Conservation (phyloP, 2,329 filamentous ascomycete species). For the Alternaria hordeiaustralica region DNA sequence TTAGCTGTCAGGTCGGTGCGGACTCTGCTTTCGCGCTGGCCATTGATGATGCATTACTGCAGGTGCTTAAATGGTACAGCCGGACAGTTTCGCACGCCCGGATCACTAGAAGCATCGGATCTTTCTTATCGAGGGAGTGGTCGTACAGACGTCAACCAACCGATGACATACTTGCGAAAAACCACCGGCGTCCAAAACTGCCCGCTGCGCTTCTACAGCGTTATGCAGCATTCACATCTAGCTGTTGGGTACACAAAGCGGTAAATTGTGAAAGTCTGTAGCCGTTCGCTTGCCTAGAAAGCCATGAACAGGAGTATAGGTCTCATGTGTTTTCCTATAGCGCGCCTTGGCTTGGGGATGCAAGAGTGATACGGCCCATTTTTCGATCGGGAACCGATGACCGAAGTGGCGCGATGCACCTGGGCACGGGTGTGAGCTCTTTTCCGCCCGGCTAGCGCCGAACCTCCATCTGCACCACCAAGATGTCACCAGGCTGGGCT, state of each 20-base stretch:
- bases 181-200: neutral
- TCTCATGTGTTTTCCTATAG: neutral
- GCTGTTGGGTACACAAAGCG: too few relatives aligned
- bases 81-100: neutral
- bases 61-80: neutral
- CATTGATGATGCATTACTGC: neutral
- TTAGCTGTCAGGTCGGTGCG: neutral
- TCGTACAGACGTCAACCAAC: neutral
- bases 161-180: neutral
- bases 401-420: slow-evolving; percentile 5
- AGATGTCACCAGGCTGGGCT: neutral
- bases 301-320: too few relatives aligned
- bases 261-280: too few relatives aligned
- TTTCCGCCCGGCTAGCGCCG: slow-evolving; percentile 11
- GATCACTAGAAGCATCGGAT: neutral
- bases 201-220: neutral
- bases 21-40: neutral
- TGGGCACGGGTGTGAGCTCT: slow-evolving; percentile 3
- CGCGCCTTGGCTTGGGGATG: neutral
- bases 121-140: neutral
- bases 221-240: neutral
- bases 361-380: neutral
- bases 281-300: too few relatives aligned
- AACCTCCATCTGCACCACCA: neutral
- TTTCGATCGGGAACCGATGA: neutral